phyloP scores from a whole-genome alignment of 192 early-diverging fungal genomes.

The Coemansia pectinata region DNA sequence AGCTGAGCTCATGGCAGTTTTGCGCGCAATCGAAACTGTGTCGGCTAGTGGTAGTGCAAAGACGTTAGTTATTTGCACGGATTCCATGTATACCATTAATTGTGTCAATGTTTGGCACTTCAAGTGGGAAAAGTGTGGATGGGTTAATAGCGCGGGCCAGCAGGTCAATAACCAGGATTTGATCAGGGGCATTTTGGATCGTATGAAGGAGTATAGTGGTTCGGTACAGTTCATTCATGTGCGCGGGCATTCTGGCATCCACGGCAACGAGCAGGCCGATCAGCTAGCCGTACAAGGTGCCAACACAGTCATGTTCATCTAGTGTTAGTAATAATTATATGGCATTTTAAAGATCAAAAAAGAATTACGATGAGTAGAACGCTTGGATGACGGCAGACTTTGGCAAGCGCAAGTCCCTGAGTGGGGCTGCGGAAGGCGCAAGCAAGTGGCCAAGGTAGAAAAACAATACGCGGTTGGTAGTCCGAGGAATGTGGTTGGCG shows the following conservation, averaged over 20 bases:
- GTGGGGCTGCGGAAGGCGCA: constrained; percentile 16
- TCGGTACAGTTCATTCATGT: constrained; percentile 60
- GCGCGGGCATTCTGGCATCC: constrained; percentile 65
- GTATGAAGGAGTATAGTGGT: constrained; percentile 21
- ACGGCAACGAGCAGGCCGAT: constrained; percentile 84
- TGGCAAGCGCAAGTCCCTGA: constrained; percentile 24
- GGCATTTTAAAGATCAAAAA: neutral
- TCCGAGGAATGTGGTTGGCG: constrained; percentile 8
- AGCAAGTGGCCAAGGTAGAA: constrained; percentile 58
- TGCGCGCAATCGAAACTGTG: constrained; percentile 56
- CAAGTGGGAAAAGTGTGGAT: constrained; percentile 71
- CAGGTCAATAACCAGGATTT: constrained; percentile 79
- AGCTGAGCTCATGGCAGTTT: constrained; percentile 67
- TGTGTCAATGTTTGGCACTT: constrained; percentile 71
- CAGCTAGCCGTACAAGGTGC: constrained; percentile 74
- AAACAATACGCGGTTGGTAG: constrained; percentile 33
- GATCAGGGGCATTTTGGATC: constrained; percentile 58
- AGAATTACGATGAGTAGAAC: constrained; percentile 2
- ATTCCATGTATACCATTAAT: constrained; percentile 75
- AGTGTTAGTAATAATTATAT: neutral
- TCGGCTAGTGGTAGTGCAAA: neutral
- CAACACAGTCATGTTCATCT: neutral
- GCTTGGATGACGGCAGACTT: constrained; percentile 24
- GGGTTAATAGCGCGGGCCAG: constrained; percentile 59
- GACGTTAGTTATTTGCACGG: constrained; percentile 66